Percentiles rank a stretch among this genome's conserved stretches.
These are phyloP conservation scores for Cryptosporidium sp. DNA, from an alignment of 169 alveolate species.

Conservation along the genomic window DNA sequence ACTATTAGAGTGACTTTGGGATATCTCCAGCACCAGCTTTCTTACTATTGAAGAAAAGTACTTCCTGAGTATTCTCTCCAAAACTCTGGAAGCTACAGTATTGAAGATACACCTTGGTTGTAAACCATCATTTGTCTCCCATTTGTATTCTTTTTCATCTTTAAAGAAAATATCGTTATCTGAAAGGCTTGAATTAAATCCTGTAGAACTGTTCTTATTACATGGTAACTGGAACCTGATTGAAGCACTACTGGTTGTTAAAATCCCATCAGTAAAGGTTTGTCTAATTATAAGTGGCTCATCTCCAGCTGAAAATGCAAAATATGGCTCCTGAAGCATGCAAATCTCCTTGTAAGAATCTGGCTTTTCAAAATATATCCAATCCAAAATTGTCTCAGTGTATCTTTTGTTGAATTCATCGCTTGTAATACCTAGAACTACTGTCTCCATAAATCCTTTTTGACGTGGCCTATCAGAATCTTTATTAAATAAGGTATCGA, in stretches of 20 bases:
- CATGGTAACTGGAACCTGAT: slow-evolving; percentile 61
- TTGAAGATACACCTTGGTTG: slow-evolving; percentile 61
- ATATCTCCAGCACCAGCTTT: background rate
- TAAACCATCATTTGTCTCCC: slow-evolving; percentile 61
- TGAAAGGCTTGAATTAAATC: background rate
- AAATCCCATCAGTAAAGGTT: slow-evolving; percentile 18
- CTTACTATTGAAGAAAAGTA: slow-evolving; percentile 2
- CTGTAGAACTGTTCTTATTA: background rate
- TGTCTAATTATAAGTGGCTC: slow-evolving; percentile 66
- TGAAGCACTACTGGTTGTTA: slow-evolving; percentile 59
- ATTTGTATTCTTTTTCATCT: slow-evolving; percentile 6
- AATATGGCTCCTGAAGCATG: slow-evolving; percentile 47
- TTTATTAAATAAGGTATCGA: slow-evolving; percentile 13
- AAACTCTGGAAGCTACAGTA: slow-evolving; percentile 42
- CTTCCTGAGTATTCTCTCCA: slow-evolving; percentile 39
- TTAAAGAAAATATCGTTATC: slow-evolving; percentile 14
- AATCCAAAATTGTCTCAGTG: background rate
- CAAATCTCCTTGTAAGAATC: slow-evolving; percentile 51
- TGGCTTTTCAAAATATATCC: slow-evolving; percentile 15
- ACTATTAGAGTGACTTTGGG: background rate
- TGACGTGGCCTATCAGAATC: slow-evolving; percentile 6
- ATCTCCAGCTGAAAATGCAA: slow-evolving; percentile 7
- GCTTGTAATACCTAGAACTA: slow-evolving; percentile 12
- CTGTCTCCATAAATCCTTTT: slow-evolving; percentile 45
- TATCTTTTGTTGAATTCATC: slow-evolving; percentile 4